A percentile compares a stretch with the other conserved stretches of the same genome.
Conservation (phyloP, 805 yeast species). For the Huiozyma sinensis region DNA sequence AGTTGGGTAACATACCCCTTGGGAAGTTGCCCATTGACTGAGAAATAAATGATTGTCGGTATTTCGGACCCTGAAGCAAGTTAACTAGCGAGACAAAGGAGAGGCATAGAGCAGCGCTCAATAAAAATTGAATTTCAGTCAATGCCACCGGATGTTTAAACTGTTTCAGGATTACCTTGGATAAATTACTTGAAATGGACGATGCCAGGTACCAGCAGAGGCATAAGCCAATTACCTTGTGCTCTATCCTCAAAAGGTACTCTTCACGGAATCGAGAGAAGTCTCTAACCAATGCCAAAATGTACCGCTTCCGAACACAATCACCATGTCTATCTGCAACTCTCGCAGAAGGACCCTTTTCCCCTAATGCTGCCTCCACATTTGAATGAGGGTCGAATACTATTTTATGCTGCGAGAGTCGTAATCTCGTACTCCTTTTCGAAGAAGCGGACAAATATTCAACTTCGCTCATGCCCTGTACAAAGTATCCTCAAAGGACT, state of each 20-base stretch:
- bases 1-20: slow-evolving; percentile 27
- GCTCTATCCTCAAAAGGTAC: slow-evolving; percentile 26
- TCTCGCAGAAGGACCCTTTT: too few relatives aligned
- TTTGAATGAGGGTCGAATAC: not conserved
- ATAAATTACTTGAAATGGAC: slow-evolving; percentile 70
- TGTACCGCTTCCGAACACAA: too few relatives aligned
- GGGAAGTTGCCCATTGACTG: slow-evolving; percentile 20
- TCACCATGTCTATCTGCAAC: too few relatives aligned
- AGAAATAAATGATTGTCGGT: slow-evolving; percentile 9
- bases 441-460: too few relatives aligned
- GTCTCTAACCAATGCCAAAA: too few relatives aligned
- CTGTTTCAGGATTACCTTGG: slow-evolving; percentile 60
- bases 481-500: too few relatives aligned
- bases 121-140: slow-evolving; percentile 75
- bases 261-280: not conserved
- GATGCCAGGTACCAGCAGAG: slow-evolving; percentile 70
- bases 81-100: slow-evolving; percentile 32
- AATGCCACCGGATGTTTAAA: slow-evolving; percentile 80
- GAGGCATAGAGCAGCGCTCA: slow-evolving; percentile 56
- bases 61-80: slow-evolving; percentile 34
- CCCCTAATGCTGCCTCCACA: too few relatives aligned
- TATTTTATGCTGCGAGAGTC: not conserved
- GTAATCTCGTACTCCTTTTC: not conserved
- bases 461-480: too few relatives aligned
- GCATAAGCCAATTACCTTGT: slow-evolving; percentile 49